Evolutionary conservation across 2,329 filamentous ascomycete species (phyloP).

Genomic region (Phyllosticta ampelicida): DNA sequence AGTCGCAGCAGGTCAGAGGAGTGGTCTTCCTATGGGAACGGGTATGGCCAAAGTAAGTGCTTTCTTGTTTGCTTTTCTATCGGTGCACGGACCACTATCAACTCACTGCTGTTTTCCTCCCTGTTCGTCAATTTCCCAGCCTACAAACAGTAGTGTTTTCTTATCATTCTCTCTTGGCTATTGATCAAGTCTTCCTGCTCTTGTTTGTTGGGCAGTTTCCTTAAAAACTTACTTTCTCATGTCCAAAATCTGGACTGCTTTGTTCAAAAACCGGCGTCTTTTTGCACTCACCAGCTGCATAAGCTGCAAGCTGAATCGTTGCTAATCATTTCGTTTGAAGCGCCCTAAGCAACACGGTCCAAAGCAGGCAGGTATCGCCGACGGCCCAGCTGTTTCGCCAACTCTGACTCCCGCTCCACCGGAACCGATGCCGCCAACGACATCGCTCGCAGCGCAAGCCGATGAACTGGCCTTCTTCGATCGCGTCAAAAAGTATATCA

Average conservation of each 20-base stretch:
- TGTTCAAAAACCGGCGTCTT: neutral
- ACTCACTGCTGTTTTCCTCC: neutral
- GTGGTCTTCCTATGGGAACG: slow-evolving; percentile 21
- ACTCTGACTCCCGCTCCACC: slow-evolving; percentile 82
- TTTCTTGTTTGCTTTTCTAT: neutral
- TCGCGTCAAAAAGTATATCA: slow-evolving; percentile 88
- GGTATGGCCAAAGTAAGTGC: slow-evolving; percentile 23
- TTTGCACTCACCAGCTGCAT: no score
- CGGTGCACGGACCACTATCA: neutral
- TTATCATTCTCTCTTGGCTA: neutral
- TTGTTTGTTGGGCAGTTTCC: neutral
- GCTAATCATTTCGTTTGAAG: slow-evolving; percentile 32
- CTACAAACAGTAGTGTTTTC: neutral
- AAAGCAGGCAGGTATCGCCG: slow-evolving; percentile 49
- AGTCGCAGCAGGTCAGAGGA: slow-evolving; percentile 13
- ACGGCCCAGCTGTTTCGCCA: slow-evolving; percentile 58
- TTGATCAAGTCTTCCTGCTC: neutral
- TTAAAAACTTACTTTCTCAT: neutral
- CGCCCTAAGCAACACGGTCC: slow-evolving; percentile 55
- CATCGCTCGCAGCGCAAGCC: slow-evolving; percentile 59
- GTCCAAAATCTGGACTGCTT: neutral
- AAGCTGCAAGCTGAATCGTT: no score
- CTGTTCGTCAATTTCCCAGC: neutral
- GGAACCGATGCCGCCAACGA: slow-evolving; percentile 70
- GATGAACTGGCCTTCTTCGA: slow-evolving; percentile 95